These are phyloP conservation scores for Mesostigma viride DNA, from an alignment of 139 green algal species.

Conservation along the genomic window DNA sequence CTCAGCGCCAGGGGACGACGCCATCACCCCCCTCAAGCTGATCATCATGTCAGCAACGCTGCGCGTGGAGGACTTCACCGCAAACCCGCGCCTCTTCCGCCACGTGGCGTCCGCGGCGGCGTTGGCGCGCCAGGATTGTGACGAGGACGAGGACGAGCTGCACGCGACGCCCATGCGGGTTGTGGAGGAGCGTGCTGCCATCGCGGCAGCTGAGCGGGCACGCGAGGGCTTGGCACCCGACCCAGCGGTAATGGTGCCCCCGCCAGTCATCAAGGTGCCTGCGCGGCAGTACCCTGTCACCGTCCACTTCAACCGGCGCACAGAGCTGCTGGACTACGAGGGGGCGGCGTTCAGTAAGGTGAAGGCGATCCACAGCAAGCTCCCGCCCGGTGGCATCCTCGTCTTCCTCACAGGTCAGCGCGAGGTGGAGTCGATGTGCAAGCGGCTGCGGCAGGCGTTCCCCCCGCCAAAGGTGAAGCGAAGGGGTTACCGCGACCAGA, in stretches of 20 bases:
- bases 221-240: not conserved
- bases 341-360: constrained; percentile 47
- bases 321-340: constrained; percentile 76
- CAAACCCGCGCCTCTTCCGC: constrained; percentile 63
- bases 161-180: too few species aligned
- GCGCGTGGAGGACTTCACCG: constrained; percentile 64
- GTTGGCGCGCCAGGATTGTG: not conserved
- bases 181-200: not conserved
- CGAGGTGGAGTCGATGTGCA: constrained; percentile 69
- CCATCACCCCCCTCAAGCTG: constrained; percentile 87
- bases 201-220: not conserved
- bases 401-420: constrained; percentile 88
- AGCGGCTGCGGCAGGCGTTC: constrained; percentile 48
- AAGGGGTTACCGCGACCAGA: not conserved
- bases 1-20: too few species aligned
- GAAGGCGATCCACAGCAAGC: constrained; percentile 62
- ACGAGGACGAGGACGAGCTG: too few species aligned
- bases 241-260: constrained; percentile 36
- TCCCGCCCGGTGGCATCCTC: constrained; percentile 79
- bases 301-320: constrained; percentile 75
- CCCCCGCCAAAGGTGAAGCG: too few species aligned
- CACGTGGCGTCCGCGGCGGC: too few species aligned
- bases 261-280: constrained; percentile 59
- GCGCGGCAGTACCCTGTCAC: constrained; percentile 84
- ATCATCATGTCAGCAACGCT: constrained; percentile 95